These are phyloP conservation scores for Baorangia bicolor DNA, from an alignment of 768 basidiomycete genomes.

Conservation along the genomic window DNA sequence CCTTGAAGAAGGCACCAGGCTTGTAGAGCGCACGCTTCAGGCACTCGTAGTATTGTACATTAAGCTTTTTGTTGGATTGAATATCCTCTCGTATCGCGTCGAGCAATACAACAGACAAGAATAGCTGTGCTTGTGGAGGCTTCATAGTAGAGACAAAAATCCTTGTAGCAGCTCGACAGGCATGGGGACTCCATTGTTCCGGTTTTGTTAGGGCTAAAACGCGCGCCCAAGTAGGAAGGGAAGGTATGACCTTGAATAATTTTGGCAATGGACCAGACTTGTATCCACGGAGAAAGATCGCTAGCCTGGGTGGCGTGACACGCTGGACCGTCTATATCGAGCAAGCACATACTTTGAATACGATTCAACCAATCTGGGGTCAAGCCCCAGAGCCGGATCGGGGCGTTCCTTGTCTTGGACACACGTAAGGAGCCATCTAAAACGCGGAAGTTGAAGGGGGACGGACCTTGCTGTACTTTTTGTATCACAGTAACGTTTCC, in stretches of 20 bases:
- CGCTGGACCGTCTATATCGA: background rate
- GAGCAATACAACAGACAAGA: slow-evolving; percentile 86
- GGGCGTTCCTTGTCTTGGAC: slow-evolving; percentile 49
- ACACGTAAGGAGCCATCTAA: slow-evolving; percentile 4
- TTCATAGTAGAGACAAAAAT: slow-evolving; percentile 98
- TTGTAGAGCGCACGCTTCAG: slow-evolving; percentile 92
- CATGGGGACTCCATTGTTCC: slow-evolving; percentile 94
- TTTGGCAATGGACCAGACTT: slow-evolving; percentile 95
- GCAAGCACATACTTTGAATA: slow-evolving; percentile 78
- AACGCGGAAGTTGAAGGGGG: background rate
- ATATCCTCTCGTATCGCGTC: slow-evolving; percentile 92
- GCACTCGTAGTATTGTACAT: slow-evolving; percentile 93
- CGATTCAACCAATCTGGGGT: slow-evolving; percentile 89
- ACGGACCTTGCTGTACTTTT: slow-evolving; percentile 58
- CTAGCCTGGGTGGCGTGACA: slow-evolving; percentile 57
- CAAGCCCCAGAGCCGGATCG: slow-evolving; percentile 84
- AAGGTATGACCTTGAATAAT: slow-evolving; percentile 96
- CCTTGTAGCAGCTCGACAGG: slow-evolving; percentile 89
- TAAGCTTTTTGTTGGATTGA: slow-evolving; percentile 78
- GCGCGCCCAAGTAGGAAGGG: slow-evolving; percentile 93
- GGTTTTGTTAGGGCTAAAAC: slow-evolving; percentile 91
- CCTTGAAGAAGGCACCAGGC: slow-evolving; percentile 98
- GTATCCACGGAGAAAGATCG: slow-evolving; percentile 80
- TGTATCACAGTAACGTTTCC: slow-evolving; percentile 54
- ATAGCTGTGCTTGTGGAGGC: slow-evolving; percentile 89